phyloP scores from a whole-genome alignment of 2,329 filamentous ascomycete genomes.

The Colletotrichum tofieldiae region DNA sequence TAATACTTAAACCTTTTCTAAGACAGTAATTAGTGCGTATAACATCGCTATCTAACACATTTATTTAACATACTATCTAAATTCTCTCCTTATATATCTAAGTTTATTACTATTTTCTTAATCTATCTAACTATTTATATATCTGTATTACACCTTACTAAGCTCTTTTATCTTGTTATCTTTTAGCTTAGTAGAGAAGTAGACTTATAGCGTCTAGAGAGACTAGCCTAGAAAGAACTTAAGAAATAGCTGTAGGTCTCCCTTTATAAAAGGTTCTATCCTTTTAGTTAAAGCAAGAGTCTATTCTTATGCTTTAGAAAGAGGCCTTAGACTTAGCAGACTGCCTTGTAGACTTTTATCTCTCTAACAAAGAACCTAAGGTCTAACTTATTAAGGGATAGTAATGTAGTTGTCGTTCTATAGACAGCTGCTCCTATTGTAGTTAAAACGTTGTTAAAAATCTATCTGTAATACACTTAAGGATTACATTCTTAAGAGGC shows the following conservation, averaged over 20 bases:
- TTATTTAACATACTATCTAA: not conserved
- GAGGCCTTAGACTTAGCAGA: conserved; percentile 1
- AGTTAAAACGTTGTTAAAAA: conserved; percentile 7
- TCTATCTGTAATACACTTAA: conserved; percentile 2
- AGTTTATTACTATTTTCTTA: not conserved
- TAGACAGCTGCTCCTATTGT: not conserved
- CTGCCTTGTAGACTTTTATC: not conserved
- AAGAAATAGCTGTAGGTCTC: not conserved
- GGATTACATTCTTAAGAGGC: conserved; percentile 1
- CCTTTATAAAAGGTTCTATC: not conserved
- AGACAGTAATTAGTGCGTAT: not conserved
- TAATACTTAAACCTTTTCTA: not conserved
- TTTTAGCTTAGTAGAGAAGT: conserved; percentile 17
- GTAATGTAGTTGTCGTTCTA: conserved; percentile 8
- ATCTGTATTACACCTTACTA: not conserved
- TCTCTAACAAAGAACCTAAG: not conserved
- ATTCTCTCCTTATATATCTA: conserved; percentile 8
- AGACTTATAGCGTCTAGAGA: conserved; percentile 1
- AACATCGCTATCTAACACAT: not conserved
- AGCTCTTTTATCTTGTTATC: conserved; percentile 6
- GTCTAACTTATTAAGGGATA: not conserved
- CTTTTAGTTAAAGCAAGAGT: conserved; percentile 16
- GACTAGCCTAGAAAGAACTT: conserved; percentile 5
- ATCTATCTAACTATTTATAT: not conserved
- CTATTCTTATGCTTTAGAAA: conserved; percentile 4